Evolutionary conservation across 345 rosid species (phyloP).

Genomic region (Aurinia saxatilis): DNA sequence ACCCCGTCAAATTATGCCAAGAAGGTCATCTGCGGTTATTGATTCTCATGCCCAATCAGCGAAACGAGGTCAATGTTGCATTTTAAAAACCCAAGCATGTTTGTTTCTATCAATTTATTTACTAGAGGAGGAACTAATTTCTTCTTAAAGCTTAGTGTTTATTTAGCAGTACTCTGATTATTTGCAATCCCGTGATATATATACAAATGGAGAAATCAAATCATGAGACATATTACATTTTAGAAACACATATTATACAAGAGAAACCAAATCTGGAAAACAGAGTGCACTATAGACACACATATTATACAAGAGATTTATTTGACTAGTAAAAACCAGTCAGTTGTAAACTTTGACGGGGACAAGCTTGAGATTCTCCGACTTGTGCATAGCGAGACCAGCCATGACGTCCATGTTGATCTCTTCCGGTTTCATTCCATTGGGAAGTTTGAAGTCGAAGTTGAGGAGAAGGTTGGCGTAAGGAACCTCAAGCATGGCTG

Average conservation of each 20-base stretch:
- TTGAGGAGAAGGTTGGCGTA: not conserved
- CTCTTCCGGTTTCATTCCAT: conserved; percentile 6
- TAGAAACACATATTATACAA: too few relatives aligned
- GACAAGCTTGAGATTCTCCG: not conserved
- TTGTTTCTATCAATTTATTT: not conserved
- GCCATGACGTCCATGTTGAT: not conserved
- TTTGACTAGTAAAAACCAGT: too few relatives aligned
- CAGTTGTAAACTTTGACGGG: not conserved
- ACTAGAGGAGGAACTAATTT: too few relatives aligned
- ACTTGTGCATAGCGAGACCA: conserved; percentile 6
- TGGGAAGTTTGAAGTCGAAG: conserved; percentile 13
- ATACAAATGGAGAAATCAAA: too few relatives aligned
- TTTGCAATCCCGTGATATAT: too few relatives aligned
- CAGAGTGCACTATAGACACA: too few relatives aligned
- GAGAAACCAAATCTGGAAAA: too few relatives aligned
- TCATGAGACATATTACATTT: too few relatives aligned
- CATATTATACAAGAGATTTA: too few relatives aligned
- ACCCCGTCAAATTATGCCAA: conserved; percentile 70
- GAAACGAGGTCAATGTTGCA: conserved; percentile 14
- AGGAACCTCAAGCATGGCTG: conserved; percentile 3
- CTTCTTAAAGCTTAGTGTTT: too few relatives aligned
- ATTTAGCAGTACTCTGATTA: too few relatives aligned
- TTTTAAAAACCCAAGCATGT: not conserved
- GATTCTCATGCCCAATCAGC: conserved; percentile 57
- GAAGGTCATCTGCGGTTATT: conserved; percentile 57